Percentiles rank a stretch among this genome's conserved stretches.
These are phyloP conservation scores for Orbilia blumenaviensis DNA, from an alignment of 2,329 filamentous ascomycete species.

Conservation along the genomic window DNA sequence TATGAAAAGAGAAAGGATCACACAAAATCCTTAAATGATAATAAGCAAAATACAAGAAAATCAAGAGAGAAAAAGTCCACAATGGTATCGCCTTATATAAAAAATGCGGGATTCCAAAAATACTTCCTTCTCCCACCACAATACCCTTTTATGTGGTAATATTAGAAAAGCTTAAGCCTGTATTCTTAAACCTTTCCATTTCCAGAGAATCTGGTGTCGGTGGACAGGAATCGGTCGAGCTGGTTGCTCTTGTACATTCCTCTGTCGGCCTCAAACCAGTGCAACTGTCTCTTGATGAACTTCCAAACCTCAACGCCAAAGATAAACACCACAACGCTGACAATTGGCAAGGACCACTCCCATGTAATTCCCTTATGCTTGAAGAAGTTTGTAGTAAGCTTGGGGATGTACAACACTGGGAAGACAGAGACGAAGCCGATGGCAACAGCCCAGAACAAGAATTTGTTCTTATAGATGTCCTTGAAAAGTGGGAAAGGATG, in stretches of 20 bases:
- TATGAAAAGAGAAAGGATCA: slow-evolving; percentile 1
- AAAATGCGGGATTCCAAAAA: neutral
- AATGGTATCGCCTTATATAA: neutral
- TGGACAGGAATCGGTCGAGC: slow-evolving; percentile 51
- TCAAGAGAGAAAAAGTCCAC: neutral
- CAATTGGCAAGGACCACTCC: slow-evolving; percentile 76
- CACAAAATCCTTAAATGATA: neutral
- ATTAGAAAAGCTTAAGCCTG: neutral
- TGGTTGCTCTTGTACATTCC: slow-evolving; percentile 50
- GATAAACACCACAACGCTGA: slow-evolving; percentile 70
- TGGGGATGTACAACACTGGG: slow-evolving; percentile 73
- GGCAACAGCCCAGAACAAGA: slow-evolving; percentile 72
- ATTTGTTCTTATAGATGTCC: slow-evolving; percentile 75
- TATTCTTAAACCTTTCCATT: slow-evolving; percentile 31
- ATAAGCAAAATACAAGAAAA: neutral
- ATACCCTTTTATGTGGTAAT: neutral
- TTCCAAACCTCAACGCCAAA: slow-evolving; percentile 75
- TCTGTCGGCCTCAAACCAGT: slow-evolving; percentile 50
- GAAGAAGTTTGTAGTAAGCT: slow-evolving; percentile 73
- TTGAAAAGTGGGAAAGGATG: slow-evolving; percentile 72
- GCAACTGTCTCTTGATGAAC: slow-evolving; percentile 68
- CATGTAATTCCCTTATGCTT: slow-evolving; percentile 74
- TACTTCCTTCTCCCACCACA: neutral
- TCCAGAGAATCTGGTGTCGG: slow-evolving; percentile 39
- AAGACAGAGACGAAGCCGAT: slow-evolving; percentile 70